Base-by-base conservation (phyloP, 2,329 filamentous ascomycete genomes). In the Didymella pinodella region DNA sequence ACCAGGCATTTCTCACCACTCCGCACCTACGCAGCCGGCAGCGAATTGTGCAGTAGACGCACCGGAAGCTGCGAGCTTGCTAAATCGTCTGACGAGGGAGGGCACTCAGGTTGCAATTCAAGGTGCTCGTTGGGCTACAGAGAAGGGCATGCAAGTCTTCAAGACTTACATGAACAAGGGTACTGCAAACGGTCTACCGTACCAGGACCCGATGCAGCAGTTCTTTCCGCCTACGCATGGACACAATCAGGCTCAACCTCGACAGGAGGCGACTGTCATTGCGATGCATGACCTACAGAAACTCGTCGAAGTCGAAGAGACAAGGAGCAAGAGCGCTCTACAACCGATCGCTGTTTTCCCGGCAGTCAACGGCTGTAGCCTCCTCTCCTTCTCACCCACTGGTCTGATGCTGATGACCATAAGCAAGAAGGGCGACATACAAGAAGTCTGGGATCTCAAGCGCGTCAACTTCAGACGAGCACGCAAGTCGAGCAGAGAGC, bases 341-440 rank as follows among this genome's bases (percentile, higher is more conserved):
- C 84, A 89, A 64, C 88, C 90, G 0, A 74, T 91, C 44, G 85
- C 88, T 2, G 92, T 90, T 0, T 93, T 95, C 68, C 83, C 84
- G 29, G 83, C 89, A 2, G 85, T 87, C 0, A 83, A 90, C 16
- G 92, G 92, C 8, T 94, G 91, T 75, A 94, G 91, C 72, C 93
- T 91, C 71, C 73, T 95, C 31, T 93, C 90, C 0, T 90, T 96
- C 64, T 88, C 91, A 1, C 90, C 91, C 0, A 87, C 86, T 7
- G 91, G 90, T 0, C 76, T 93, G 26, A 86, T 86, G 50, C 81
- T 96, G 11, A 89, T 95, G 76, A 93, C 90, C 0, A 90, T 90
- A 7, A 94, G 90, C 76, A 90, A 84, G 70, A 93, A 93, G 74
- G 91, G 91, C n/a, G 92, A 96, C 70, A 85, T 91, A 6, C 90